phyloP scores from a whole-genome alignment of 768 basidiomycete genomes.

The Amyloporia xantha region DNA sequence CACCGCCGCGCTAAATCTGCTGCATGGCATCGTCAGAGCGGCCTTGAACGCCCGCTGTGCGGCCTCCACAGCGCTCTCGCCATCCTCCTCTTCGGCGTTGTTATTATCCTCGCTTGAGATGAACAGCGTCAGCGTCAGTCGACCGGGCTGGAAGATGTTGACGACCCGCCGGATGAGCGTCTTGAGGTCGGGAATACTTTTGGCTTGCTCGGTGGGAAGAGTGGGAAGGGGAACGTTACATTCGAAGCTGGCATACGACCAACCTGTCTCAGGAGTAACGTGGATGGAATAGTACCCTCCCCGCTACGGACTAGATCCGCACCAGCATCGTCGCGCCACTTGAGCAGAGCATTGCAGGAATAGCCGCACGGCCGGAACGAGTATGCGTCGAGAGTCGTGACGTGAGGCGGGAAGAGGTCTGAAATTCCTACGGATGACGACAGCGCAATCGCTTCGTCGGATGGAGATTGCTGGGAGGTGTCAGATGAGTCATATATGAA shows the following conservation, averaged over 20 bases:
- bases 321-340: constrained; percentile 42
- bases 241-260: constrained; percentile 98
- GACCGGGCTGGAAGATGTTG: constrained; percentile 84
- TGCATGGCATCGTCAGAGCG: constrained; percentile 41
- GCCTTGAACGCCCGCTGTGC: constrained; percentile 68
- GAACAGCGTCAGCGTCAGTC: constrained; percentile 84
- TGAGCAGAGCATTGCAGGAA: constrained; percentile 84
- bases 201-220: constrained; percentile 25
- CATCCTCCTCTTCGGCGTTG: constrained; percentile 37
- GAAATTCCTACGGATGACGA: constrained; percentile 74
- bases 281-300: constrained; percentile 99
- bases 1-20: background rate
- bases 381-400: constrained; percentile 87
- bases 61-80: constrained; percentile 55
- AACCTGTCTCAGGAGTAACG: constrained; percentile 95
- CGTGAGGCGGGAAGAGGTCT: constrained; percentile 68
- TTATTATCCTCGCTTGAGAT: constrained; percentile 60
- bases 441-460: constrained; percentile 40
- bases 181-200: constrained; percentile 63
- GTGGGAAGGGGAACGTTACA: constrained; percentile 80
- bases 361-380: constrained; percentile 95
- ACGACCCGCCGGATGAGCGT: constrained; percentile 86
- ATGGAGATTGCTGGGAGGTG: constrained; percentile 24
- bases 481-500: constrained; percentile 50
- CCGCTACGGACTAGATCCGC: constrained; percentile 30